Base-by-base conservation (phyloP, 345 rosid species). In the Camelina hispida region DNA sequence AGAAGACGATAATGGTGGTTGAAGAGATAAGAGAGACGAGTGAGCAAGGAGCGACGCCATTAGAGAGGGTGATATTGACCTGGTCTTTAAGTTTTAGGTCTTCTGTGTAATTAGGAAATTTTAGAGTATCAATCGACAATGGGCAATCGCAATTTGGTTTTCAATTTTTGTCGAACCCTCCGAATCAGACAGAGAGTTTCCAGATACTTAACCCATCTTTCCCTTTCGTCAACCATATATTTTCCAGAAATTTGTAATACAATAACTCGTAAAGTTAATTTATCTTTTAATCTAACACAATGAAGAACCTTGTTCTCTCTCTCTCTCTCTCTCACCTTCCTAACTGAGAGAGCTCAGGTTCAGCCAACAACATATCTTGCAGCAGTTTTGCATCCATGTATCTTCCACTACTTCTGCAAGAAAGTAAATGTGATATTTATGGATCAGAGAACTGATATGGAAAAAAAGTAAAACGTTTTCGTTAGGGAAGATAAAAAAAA, bases 331-430 rank as follows among this genome's bases (percentile, higher is more conserved):
- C 85, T 72, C 81, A 86, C 98, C 93, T 93, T 84, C 96, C 98
- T 47, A 89, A 60, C 46, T 77, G 82, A 38, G 84, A 84, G 28
- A 93, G 91, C 83, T 86, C 93, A 2, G 93, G 88, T 78, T 93
- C 97, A 13, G 84, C 86, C 75, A 93, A 77, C 22, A 91, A 76
- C 88, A 91, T 72, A 16, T 93, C 92, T 66, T 86, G 87, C 14
- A 91, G 75, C 6, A 81, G 72, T 81, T 71, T 85, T 20, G 68
- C 75, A 38, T 85, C 83, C 79, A 15, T 78, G 72, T 78, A 85
- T 68, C 73, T 68, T 61, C 72, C 76, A 67, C 73, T 69, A 16
- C 87, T 81, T 60, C 62, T 54, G 70, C 51, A 4, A 4, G 6
- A 50, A 61, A 22, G 7, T 20, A 74, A 23, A 30, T n/a, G 11